Evolutionary conservation across 352 stramenopile genomes (phyloP).

Genomic region (Globisporangium cederbergense): DNA sequence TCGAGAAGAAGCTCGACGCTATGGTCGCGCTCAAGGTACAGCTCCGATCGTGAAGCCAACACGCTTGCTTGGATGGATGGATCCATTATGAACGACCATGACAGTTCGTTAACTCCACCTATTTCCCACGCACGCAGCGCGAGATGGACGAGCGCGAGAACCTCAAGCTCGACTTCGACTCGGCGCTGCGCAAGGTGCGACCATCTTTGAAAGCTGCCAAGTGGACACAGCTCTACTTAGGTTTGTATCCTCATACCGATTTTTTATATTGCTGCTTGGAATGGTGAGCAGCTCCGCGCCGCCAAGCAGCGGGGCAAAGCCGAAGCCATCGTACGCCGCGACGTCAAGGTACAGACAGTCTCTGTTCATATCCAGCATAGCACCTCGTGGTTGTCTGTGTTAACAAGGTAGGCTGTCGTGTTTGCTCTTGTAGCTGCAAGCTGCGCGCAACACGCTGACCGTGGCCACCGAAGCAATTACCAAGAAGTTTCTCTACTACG

Average conservation of each 20-base stretch:
- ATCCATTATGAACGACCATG: neutral
- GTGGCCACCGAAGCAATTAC: slow-evolving; percentile 18
- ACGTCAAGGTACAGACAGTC: slow-evolving; percentile 21
- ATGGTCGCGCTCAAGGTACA: slow-evolving; percentile 28
- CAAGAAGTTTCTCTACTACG: slow-evolving; percentile 28
- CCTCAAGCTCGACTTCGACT: slow-evolving; percentile 33
- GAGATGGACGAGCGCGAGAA: slow-evolving; percentile 31
- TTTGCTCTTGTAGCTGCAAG: slow-evolving; percentile 19
- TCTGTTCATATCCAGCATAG: neutral
- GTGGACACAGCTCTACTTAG: neutral
- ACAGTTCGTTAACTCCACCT: neutral
- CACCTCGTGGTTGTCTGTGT: neutral
- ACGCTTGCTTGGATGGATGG: neutral
- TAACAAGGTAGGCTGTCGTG: neutral
- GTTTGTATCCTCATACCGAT: neutral
- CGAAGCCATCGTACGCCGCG: slow-evolving; percentile 25
- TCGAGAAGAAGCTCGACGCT: slow-evolving; percentile 40
- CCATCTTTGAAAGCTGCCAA: neutral
- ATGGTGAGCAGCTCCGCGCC: slow-evolving; percentile 17
- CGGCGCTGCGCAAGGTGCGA: slow-evolving; percentile 24
- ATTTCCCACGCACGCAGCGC: slow-evolving; percentile 7
- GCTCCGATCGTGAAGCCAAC: too few species aligned
- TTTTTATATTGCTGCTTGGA: too few species aligned
- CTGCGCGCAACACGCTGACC: slow-evolving; percentile 13
- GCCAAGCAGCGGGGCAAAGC: slow-evolving; percentile 23